These are phyloP conservation scores for Colletotrichum siamense DNA, from an alignment of 2,329 filamentous ascomycete species.

Conservation along the genomic window DNA sequence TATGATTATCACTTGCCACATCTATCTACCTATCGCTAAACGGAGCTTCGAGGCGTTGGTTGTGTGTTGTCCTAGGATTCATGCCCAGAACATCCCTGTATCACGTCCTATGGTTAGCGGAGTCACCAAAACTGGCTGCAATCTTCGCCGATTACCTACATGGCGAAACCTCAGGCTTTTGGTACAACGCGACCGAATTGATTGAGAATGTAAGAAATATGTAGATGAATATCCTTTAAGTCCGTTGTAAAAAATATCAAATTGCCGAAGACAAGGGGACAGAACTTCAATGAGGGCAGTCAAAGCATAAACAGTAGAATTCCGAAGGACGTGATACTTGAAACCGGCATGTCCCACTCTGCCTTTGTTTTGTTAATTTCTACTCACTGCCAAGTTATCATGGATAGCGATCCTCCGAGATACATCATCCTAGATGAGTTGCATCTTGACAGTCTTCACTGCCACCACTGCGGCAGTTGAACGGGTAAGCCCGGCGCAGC, in stretches of 20 bases:
- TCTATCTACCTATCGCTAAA: too few relatives aligned
- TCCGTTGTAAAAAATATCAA: background rate
- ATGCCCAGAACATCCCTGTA: background rate
- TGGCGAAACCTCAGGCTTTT: background rate
- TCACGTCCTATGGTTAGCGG: background rate
- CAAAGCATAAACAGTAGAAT: background rate
- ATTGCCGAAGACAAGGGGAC: background rate
- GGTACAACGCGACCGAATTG: background rate
- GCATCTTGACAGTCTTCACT: background rate
- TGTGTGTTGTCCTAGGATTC: background rate
- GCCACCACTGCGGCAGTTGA: background rate
- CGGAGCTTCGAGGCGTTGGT: background rate
- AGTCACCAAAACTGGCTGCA: background rate
- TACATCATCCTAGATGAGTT: background rate
- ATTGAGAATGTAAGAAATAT: background rate
- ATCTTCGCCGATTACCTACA: background rate
- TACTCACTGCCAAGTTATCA: background rate
- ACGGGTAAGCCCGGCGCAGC: background rate
- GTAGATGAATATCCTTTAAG: background rate
- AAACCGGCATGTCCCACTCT: background rate
- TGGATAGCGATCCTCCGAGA: background rate
- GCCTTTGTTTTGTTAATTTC: background rate
- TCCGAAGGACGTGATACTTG: background rate
- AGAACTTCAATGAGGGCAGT: background rate
- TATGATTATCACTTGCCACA: background rate